Evolutionary conservation across 176 grass and related monocot species (phyloP).

Genomic region (Melocanna baccifera): DNA sequence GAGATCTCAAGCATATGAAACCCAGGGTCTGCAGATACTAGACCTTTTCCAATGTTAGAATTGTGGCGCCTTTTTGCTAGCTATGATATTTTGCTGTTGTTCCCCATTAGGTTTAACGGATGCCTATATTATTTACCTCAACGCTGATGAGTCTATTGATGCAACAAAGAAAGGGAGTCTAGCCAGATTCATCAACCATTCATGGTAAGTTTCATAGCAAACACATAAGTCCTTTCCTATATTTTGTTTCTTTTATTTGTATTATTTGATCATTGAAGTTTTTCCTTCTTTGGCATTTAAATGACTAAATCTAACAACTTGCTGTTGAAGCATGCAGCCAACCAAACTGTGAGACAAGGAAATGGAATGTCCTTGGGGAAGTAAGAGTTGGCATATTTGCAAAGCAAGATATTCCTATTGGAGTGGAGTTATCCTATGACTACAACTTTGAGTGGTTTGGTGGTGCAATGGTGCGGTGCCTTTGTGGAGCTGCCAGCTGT

Average conservation of each 20-base stretch:
- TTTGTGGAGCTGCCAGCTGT: slow-evolving; percentile 82
- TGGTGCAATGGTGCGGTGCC: slow-evolving; percentile 79
- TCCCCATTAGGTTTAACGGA: slow-evolving; percentile 65
- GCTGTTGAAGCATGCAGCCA: slow-evolving; percentile 57
- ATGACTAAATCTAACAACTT: slow-evolving; percentile 34
- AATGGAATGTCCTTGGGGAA: slow-evolving; percentile 90
- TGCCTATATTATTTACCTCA: slow-evolving; percentile 94
- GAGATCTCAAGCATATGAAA: slow-evolving; percentile 84
- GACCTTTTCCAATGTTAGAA: background rate
- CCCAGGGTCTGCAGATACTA: slow-evolving; percentile 57
- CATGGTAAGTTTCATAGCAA: slow-evolving; percentile 54
- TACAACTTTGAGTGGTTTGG: slow-evolving; percentile 99
- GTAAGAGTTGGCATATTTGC: slow-evolving; percentile 99
- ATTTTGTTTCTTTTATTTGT: background rate
- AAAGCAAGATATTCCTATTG: slow-evolving; percentile 74
- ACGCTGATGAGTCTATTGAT: slow-evolving; percentile 95
- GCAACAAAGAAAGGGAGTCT: slow-evolving; percentile 95
- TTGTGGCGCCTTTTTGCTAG: background rate
- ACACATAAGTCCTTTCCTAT: background rate
- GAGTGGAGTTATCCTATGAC: slow-evolving; percentile 82
- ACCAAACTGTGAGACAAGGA: slow-evolving; percentile 93
- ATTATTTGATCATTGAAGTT: background rate
- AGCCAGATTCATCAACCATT: slow-evolving; percentile 95
- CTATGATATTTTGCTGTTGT: slow-evolving; percentile 18
- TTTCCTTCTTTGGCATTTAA: background rate